Evolutionary conservation across 2,329 filamentous ascomycete genomes (phyloP).

Genomic region (Exophiala sp.): DNA sequence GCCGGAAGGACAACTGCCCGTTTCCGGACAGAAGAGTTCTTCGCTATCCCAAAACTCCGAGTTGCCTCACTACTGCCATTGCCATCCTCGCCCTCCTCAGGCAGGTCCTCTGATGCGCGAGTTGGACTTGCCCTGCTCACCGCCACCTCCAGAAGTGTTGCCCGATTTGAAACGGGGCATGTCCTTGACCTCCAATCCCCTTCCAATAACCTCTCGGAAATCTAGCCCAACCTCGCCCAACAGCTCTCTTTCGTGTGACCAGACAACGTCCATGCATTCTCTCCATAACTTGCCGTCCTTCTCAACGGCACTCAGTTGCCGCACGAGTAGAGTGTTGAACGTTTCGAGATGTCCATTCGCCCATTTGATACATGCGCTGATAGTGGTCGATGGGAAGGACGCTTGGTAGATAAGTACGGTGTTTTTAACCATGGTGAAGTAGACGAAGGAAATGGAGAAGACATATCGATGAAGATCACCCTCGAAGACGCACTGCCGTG

Average conservation of each 20-base stretch:
- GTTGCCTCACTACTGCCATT: not conserved
- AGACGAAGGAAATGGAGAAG: slow-evolving; percentile 90
- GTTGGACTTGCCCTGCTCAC: slow-evolving; percentile 15
- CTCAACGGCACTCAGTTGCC: slow-evolving; percentile 83
- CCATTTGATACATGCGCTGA: slow-evolving; percentile 95
- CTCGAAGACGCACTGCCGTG: slow-evolving; percentile 89
- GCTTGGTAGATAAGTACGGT: slow-evolving; percentile 81
- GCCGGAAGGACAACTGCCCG: not conserved
- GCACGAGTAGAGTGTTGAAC: slow-evolving; percentile 74
- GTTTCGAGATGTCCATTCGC: slow-evolving; percentile 90
- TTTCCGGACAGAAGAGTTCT: no score
- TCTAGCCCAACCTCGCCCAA: slow-evolving; percentile 82
- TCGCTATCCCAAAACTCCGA: not conserved
- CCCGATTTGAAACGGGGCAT: not conserved
- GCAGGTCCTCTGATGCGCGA: slow-evolving; percentile 10
- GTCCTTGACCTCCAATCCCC: slow-evolving; percentile 36
- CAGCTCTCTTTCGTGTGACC: slow-evolving; percentile 66
- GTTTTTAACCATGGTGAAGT: slow-evolving; percentile 90
- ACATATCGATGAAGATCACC: slow-evolving; percentile 90
- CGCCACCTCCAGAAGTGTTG: not conserved
- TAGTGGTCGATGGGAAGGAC: slow-evolving; percentile 79
- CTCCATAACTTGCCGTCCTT: slow-evolving; percentile 69
- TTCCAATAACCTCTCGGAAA: slow-evolving; percentile 74
- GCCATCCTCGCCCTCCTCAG: not conserved
- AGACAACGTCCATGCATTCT: slow-evolving; percentile 75